These are phyloP conservation scores for Cyclotella distinguenda DNA, from an alignment of 108 stramenopile genomes.

Conservation along the genomic window DNA sequence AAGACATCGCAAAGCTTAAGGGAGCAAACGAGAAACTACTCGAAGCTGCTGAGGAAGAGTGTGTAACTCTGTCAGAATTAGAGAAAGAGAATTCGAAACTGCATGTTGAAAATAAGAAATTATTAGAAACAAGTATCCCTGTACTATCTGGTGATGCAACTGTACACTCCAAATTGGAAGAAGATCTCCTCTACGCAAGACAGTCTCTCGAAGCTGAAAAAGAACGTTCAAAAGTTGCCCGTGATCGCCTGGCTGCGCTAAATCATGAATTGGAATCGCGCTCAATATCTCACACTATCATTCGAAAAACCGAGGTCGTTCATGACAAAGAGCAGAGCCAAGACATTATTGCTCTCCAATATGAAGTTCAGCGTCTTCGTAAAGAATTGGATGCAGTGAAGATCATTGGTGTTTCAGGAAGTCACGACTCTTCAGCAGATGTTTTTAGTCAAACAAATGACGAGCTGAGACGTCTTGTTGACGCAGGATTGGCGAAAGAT, in stretches of 20 bases:
- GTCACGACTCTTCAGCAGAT: conserved; percentile 8
- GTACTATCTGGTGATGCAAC: conserved; percentile 19
- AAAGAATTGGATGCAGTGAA: conserved; percentile 31
- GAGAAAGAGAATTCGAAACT: conserved; percentile 38
- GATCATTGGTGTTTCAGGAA: conserved; percentile 1
- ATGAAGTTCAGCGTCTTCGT: conserved; percentile 46
- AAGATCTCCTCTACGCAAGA: conserved; percentile 14
- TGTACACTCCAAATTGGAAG: conserved; percentile 8
- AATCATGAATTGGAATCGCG: conserved; percentile 9
- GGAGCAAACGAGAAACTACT: conserved; percentile 46
- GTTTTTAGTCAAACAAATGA: conserved; percentile 34
- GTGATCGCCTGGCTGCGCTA: conserved; percentile 19
- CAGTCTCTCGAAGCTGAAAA: conserved; percentile 20
- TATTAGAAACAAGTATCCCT: conserved; percentile 6
- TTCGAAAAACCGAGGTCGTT: no score
- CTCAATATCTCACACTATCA: conserved; percentile 23
- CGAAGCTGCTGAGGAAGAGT: conserved; percentile 41
- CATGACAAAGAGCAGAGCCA: conserved; percentile 30
- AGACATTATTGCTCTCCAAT: conserved; percentile 39
- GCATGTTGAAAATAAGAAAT: conserved; percentile 16
- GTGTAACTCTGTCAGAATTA: conserved; percentile 17
- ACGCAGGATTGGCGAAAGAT: conserved; percentile 45
- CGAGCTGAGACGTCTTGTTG: conserved; percentile 40
- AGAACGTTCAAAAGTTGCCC: conserved; percentile 21
- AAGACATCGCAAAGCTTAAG: conserved; percentile 40